Evolutionary conservation across 257 asterid species (phyloP), one percentile per base, ranked within the genome.

Genomic region (Apocynum venetum): DNA sequence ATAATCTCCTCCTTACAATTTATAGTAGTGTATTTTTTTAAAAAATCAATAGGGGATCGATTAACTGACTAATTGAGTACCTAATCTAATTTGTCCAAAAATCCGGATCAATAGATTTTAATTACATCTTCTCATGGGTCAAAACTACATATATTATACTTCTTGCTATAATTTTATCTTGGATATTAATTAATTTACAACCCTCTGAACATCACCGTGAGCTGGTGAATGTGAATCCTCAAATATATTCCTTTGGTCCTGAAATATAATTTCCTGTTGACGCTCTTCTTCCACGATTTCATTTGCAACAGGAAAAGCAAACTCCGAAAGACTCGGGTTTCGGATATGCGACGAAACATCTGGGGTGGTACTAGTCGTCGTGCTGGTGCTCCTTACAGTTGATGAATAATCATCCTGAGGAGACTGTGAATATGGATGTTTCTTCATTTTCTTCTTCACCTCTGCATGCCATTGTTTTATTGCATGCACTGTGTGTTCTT

Each of bases 381-480:
- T 35, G 73, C 75, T 47, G 59, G 72, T 47, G 72, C 73, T 63
- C 13, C 68, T 19, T 56, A 4, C 35, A 13, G 81, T 76, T 40
- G 84, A 44, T n/a, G 86, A 80, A 14, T 64, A 48, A 2, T 80
- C 80, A 14, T 48, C 20, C 3, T 11, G 71, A 72, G 4, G 48
- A 20, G 78, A 69, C 69, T 61, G 40, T 60, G 80, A 0, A 35
- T 8, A 2, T 61, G 55, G 41, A 14, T 74, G 70, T 60, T 25
- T 81, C 79, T 84, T 86, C 71, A 83, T 82, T 80, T 86, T 91
- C 51, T 82, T 82, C 83, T 73, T 89, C 82, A 83, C 93, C 4
- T 84, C 81, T 55, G 81, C 75, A 80, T 91, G 96, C 97, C 96
- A 91, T 68, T 74, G 80, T 78, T 82, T 91, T 75, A 91, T 61